phyloP scores from a whole-genome alignment of 2,329 filamentous ascomycete species.

The Colletotrichum spinosum region DNA sequence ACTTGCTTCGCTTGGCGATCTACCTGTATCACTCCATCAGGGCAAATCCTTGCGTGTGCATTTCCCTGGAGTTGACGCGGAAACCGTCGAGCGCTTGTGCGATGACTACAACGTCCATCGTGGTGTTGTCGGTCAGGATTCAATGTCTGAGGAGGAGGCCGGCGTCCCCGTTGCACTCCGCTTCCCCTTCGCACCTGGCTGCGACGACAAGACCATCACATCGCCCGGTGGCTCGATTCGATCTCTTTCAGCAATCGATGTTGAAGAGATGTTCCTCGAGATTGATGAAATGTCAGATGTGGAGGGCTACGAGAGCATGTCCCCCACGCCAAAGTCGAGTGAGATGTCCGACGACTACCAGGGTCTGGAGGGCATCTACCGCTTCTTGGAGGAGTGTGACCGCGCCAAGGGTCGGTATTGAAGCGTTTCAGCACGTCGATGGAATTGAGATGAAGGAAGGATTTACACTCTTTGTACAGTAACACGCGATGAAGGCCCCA shows the following conservation, averaged over 20 bases:
- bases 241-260: constrained; percentile 55
- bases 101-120: constrained; percentile 87
- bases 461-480: constrained; percentile 41
- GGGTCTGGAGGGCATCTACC: constrained; percentile 68
- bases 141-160: constrained; percentile 74
- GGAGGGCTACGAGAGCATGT: constrained; percentile 63
- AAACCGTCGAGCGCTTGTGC: constrained; percentile 85
- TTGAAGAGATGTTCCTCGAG: constrained; percentile 54
- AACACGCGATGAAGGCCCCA: constrained; percentile 4
- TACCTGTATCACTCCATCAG: constrained; percentile 81
- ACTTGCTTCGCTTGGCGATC: constrained; percentile 81
- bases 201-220: constrained; percentile 48
- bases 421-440: constrained; percentile 16
- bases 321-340: constrained; percentile 53
- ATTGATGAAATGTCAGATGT: constrained; percentile 56
- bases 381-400: constrained; percentile 70
- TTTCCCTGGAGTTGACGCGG: constrained; percentile 90
- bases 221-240: constrained; percentile 62
- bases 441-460: constrained; percentile 22
- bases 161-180: constrained; percentile 81
- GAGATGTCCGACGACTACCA: constrained; percentile 61
- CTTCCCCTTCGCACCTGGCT: constrained; percentile 85
- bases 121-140: constrained; percentile 82
- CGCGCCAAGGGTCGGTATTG: constrained; percentile 50
- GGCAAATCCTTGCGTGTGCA: constrained; percentile 77